Base-by-base conservation (phyloP, 2,329 filamentous ascomycete genomes). In the Fusarium stilboides region DNA sequence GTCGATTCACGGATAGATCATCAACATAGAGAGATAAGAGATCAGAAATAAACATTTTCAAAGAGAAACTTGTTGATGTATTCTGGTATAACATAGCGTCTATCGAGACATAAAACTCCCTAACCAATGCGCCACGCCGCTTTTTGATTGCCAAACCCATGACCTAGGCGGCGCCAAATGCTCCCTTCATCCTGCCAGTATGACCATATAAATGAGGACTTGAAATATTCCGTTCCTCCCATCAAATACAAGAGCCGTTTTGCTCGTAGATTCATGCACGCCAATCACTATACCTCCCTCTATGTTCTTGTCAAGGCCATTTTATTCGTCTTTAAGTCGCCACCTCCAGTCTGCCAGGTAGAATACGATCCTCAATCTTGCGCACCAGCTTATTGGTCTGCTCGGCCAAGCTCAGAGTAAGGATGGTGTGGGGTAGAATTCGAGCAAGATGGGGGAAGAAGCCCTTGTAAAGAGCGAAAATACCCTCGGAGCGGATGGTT, bases 401-500 rank as follows among this genome's bases (percentile, higher is more conserved):
- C 82, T 99, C 96, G 5, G 96, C 96, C 76, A 99, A 85, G 68
- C 91, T 96, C 71, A 99, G 87, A 1, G 95, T 99, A 72, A 98
- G 82, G 77, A 98, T 94, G 39, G 96, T 99, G 80, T 99, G 96
- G 45, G 96, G 96, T 75, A 99, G 83, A 75, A 99, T 98, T 74
- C 96, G 87, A 33, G 96, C 94, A 71, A 99, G 83, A 82, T 99
- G 96, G 17, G 96, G 96, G 76, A 97, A 89, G 84, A 97, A 98
- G 62, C 96, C 96, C 85, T 99, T 99, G 86, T 99, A 99, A 61
- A 99, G 93, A 65, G 96, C 96, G 46, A 98, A 82, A 53, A 97
- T 75, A 22, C 96, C 96, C 79, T 99, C 96, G 0, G 94, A 97
- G 78, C 91, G 91, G 65, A 99, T 86, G 0, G 96, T 99, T 83